Percentiles rank a stretch among this genome's conserved stretches.
Evolutionary conservation across 352 stramenopile species (phyloP).

Genomic region (Phytophthora crassamura): DNA sequence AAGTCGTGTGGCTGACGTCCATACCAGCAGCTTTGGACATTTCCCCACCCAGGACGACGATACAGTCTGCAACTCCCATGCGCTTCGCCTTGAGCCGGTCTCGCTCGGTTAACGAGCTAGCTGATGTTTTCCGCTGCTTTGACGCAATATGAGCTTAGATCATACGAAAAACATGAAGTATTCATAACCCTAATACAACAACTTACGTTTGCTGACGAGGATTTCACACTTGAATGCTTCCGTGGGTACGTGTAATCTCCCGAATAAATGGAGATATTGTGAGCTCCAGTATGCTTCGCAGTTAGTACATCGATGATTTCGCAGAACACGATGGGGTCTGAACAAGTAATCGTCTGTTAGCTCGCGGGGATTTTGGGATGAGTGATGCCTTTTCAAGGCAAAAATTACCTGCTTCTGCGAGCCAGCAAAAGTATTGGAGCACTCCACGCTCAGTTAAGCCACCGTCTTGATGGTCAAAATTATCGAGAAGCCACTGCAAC

Average conservation of each 20-base stretch:
- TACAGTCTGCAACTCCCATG: conserved; percentile 54
- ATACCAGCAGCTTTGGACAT: conserved; percentile 43
- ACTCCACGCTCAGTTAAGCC: conserved; percentile 64
- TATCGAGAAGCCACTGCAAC: conserved; percentile 60
- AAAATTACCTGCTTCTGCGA: conserved; percentile 62
- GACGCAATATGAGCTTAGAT: neutral
- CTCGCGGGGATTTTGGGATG: too few relatives aligned
- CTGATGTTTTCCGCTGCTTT: conserved; percentile 24
- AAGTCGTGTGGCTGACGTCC: conserved; percentile 44
- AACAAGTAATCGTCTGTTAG: neutral
- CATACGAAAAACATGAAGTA: neutral
- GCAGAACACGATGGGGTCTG: conserved; percentile 68
- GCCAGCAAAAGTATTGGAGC: conserved; percentile 73
- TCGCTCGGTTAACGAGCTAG: conserved; percentile 14
- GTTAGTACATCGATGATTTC: conserved; percentile 65
- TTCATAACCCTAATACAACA: neutral
- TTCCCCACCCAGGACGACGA: conserved; percentile 64
- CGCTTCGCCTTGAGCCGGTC: conserved; percentile 19
- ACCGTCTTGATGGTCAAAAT: conserved; percentile 52
- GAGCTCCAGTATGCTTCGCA: conserved; percentile 64
- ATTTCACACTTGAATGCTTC: conserved; percentile 33
- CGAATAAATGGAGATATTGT: conserved; percentile 52
- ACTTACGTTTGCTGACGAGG: conserved; percentile 27
- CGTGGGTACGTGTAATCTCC: conserved; percentile 25
- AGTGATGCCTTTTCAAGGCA: too few relatives aligned